Evolutionary conservation across 352 stramenopile genomes (phyloP).

Genomic region (Phytophthora citrophthora): DNA sequence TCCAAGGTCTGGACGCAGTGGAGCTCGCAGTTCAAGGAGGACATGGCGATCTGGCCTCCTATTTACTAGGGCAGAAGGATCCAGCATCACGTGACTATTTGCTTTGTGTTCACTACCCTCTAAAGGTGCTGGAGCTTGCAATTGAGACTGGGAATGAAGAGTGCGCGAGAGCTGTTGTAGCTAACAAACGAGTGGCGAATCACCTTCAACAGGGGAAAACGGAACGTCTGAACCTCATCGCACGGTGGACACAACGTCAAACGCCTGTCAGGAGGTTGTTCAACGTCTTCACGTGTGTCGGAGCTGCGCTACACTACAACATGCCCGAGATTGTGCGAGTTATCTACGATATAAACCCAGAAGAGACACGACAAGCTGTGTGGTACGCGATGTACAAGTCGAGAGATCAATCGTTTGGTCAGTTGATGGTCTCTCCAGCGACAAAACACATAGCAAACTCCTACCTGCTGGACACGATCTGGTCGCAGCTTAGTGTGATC

Average conservation of each 20-base stretch:
- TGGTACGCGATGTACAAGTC: constrained; percentile 16
- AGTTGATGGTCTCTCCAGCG: constrained; percentile 1
- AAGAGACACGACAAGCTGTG: constrained; percentile 12
- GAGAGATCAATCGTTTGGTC: neutral
- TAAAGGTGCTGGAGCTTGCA: constrained; percentile 16
- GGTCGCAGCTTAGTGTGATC: constrained; percentile 4
- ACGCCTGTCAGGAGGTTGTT: constrained; percentile 10
- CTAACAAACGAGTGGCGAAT: constrained; percentile 15
- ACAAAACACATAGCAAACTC: neutral
- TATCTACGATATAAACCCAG: constrained; percentile 21
- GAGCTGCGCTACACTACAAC: constrained; percentile 6
- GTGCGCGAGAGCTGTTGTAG: neutral
- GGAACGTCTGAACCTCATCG: constrained; percentile 9
- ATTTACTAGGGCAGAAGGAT: neutral
- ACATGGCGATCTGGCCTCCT: constrained; percentile 8
- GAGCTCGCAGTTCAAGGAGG: constrained; percentile 8
- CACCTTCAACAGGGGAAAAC: constrained; percentile 12
- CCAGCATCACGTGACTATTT: neutral
- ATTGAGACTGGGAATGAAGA: constrained; percentile 16
- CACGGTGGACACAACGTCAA: constrained; percentile 14
- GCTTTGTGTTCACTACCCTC: constrained; percentile 12
- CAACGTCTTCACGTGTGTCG: constrained; percentile 23
- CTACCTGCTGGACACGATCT: constrained; percentile 4
- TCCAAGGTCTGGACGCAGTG: constrained; percentile 7
- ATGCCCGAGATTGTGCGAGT: constrained; percentile 6